A percentile compares a stretch with the other conserved stretches of the same genome.
phyloP scores from a whole-genome alignment of 73 alveolate genomes.

The Paramecium tetraurelia region DNA sequence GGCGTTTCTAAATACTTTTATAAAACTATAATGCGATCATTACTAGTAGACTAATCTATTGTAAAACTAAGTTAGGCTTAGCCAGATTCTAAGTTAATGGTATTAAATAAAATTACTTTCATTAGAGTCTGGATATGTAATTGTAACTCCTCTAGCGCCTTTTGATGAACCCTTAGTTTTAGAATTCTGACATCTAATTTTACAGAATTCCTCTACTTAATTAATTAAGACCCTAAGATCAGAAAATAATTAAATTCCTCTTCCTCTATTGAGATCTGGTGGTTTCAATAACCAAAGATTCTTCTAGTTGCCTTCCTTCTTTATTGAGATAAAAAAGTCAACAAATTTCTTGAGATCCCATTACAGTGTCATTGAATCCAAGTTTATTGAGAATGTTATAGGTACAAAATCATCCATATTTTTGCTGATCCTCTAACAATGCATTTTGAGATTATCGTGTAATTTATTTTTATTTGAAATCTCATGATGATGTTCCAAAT shows the following conservation, averaged over 20 bases:
- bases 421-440: background rate
- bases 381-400: background rate
- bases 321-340: background rate
- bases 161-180: background rate
- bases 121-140: slow-evolving; percentile 5
- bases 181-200: background rate
- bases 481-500: slow-evolving; percentile 31
- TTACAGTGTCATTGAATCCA: slow-evolving; percentile 17
- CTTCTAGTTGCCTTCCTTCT: slow-evolving; percentile 14
- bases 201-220: slow-evolving; percentile 41
- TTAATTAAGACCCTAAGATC: slow-evolving; percentile 14
- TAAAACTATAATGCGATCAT: slow-evolving; percentile 17
- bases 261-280: slow-evolving; percentile 61
- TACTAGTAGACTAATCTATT: background rate
- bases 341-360: slow-evolving; percentile 33
- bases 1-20: slow-evolving; percentile 22
- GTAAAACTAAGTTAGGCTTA: background rate
- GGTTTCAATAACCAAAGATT: slow-evolving; percentile 64
- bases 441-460: slow-evolving; percentile 2
- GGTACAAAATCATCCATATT: slow-evolving; percentile 49
- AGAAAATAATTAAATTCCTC: slow-evolving; percentile 56
- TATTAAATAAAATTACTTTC: background rate
- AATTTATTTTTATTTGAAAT: slow-evolving; percentile 8
- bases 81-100: background rate
- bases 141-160: slow-evolving; percentile 1